Percentiles rank a stretch among this genome's conserved stretches.
phyloP scores from a whole-genome alignment of 2,329 filamentous ascomycete species.

The Aspergillus brunneoviolaceus region DNA sequence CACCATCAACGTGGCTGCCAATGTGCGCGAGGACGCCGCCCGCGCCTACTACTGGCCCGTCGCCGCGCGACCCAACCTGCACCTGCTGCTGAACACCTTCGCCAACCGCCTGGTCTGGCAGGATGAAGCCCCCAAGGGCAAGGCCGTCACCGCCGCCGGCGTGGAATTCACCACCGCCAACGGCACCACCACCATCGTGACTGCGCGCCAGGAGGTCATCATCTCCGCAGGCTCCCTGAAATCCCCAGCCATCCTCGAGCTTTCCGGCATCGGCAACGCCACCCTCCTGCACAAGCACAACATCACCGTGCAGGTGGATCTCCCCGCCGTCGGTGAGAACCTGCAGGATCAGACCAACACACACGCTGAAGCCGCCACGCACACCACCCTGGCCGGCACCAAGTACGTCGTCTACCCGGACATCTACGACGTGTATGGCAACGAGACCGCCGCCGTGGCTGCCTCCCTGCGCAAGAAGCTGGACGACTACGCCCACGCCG shows the following conservation, averaged over 20 bases:
- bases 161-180: constrained; percentile 30
- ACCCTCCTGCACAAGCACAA: constrained; percentile 27
- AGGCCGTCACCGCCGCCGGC: constrained; percentile 27
- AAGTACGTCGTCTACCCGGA: constrained; percentile 11
- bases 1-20: constrained; percentile 40
- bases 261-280: constrained; percentile 58
- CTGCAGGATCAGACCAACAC: constrained; percentile 14
- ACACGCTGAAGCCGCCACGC: background rate
- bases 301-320: constrained; percentile 29
- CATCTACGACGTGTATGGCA: constrained; percentile 10
- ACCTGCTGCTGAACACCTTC: constrained; percentile 34
- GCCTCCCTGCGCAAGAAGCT: constrained; percentile 9
- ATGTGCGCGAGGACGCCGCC: constrained; percentile 51
- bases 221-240: constrained; percentile 59
- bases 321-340: constrained; percentile 49
- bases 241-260: constrained; percentile 58
- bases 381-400: constrained; percentile 3
- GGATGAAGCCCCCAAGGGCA: constrained; percentile 2
- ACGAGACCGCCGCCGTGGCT: constrained; percentile 5
- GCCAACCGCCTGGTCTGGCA: constrained; percentile 1
- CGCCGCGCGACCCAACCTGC: constrained; percentile 43
- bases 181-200: constrained; percentile 21
- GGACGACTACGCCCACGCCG: constrained; percentile 20
- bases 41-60: constrained; percentile 51
- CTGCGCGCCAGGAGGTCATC: constrained; percentile 53